Base-by-base conservation (phyloP, 805 yeast species). In the Wickerhamiella galacta region DNA sequence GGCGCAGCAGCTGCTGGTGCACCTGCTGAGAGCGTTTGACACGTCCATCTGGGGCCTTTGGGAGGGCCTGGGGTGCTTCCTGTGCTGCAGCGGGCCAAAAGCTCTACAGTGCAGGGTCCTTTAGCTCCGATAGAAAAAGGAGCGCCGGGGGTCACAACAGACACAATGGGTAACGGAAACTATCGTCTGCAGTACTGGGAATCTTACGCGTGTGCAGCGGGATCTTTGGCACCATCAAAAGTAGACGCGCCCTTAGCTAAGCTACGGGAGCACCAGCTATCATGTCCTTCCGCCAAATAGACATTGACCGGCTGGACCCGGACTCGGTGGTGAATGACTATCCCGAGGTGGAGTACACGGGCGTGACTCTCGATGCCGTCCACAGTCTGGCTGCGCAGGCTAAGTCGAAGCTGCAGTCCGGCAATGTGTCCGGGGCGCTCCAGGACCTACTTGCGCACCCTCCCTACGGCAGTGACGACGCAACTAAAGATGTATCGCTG, bases 291-390 rank as follows among this genome's bases (percentile, higher is more conserved):
- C 47, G 98, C 68, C 73, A 90, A 66, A 81, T 87, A 46, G 94
- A 90, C 54, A 74, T 90, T 34, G 96, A 90, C 56, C 79, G 82
- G 12, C 73, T 72, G 43, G 95, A 85, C 50, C 79, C 93, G 3
- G 94, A 85, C 30, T 68, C 67, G 45, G 61, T 60, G 12, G 55
- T 79, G 40, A 63, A 75, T 20, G 63, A 64, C 28, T 71, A 66
- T 43, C 87, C 79, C 32, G 63, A 80, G 46, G 56, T 67, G 15
- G 70, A 69, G 9, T 74, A 75, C 9, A 63, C 66, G 41, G 61
- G 67, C 1, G 64, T 70, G 33, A 58, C 63, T 25, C 52, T 53
- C 32, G 66, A 61, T 25, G 81, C 77, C 30, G 58, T 81, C 28
- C 68, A 63, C 35, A 54, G 66, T 9, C 57, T 67, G 32, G 62